Evolutionary conservation across 257 asterid genomes (phyloP).

Genomic region (Sherardia arvensis): DNA sequence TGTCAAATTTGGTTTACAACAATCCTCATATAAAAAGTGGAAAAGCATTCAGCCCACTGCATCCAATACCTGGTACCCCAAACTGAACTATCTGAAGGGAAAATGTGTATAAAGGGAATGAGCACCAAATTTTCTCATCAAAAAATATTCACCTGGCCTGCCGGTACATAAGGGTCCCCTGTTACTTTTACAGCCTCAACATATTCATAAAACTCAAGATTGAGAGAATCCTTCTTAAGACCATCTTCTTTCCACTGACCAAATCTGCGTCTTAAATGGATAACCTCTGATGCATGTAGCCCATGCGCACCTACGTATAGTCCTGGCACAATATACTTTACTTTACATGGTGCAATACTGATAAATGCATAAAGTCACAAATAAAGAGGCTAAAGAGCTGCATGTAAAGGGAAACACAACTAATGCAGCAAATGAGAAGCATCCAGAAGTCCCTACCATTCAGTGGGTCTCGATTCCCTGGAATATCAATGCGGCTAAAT

Average conservation of each 20-base stretch:
- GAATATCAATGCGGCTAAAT: constrained; percentile 67
- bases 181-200: constrained; percentile 93
- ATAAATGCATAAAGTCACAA: neutral
- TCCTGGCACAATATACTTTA: constrained; percentile 40
- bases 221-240: constrained; percentile 42
- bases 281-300: constrained; percentile 72
- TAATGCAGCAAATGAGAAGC: neutral
- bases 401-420: neutral
- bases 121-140: neutral
- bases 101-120: neutral
- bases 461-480: constrained; percentile 66
- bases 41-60: neutral
- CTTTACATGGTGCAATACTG: constrained; percentile 2
- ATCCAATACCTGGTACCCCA: neutral
- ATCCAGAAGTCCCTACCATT: constrained; percentile 42
- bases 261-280: constrained; percentile 72
- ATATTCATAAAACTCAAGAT: constrained; percentile 77
- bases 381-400: neutral
- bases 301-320: constrained; percentile 91
- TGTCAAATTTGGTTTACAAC: neutral
- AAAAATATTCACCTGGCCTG: constrained; percentile 73
- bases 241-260: constrained; percentile 97
- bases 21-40: neutral
- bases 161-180: constrained; percentile 93
- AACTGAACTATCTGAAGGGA: neutral